phyloP scores from a whole-genome alignment of 805 yeast species.

The Scheffersomyces ergatensis region DNA sequence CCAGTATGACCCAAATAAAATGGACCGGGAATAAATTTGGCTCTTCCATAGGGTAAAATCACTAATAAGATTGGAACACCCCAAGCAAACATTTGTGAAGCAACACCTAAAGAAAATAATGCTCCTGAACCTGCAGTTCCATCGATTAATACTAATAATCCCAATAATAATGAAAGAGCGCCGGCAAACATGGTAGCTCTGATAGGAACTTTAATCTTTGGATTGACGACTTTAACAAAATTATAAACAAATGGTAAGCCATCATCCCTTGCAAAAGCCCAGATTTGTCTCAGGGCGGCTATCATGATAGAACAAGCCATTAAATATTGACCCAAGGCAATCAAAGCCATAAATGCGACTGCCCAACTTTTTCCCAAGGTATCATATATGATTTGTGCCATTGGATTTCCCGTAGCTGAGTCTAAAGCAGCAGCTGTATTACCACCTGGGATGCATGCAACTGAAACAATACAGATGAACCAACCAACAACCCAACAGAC shows the following conservation, averaged over 20 bases:
- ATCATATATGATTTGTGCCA: slow-evolving; percentile 60
- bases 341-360: slow-evolving; percentile 52
- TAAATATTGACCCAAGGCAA: slow-evolving; percentile 54
- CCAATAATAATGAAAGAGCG: slow-evolving; percentile 42
- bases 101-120: slow-evolving; percentile 56
- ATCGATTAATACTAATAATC: slow-evolving; percentile 54
- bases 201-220: slow-evolving; percentile 54
- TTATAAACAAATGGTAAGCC: slow-evolving; percentile 57
- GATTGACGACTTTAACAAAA: slow-evolving; percentile 53
- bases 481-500: slow-evolving; percentile 57
- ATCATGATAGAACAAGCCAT: slow-evolving; percentile 61
- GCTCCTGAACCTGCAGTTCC: slow-evolving; percentile 60
- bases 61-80: slow-evolving; percentile 55
- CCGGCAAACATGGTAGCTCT: slow-evolving; percentile 56
- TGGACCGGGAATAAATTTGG: slow-evolving; percentile 59
- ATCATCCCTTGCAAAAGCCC: slow-evolving; percentile 71
- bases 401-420: slow-evolving; percentile 51
- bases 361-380: slow-evolving; percentile 62
- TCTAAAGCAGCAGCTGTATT: slow-evolving; percentile 33
- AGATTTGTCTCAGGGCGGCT: slow-evolving; percentile 63
- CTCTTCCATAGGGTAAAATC: slow-evolving; percentile 45
- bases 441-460: slow-evolving; percentile 50
- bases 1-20: slow-evolving; percentile 53
- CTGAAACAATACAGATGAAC: slow-evolving; percentile 46
- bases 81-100: slow-evolving; percentile 61